Conservation (phyloP, 164 flowering plant genomes). For the Santalum album region DNA sequence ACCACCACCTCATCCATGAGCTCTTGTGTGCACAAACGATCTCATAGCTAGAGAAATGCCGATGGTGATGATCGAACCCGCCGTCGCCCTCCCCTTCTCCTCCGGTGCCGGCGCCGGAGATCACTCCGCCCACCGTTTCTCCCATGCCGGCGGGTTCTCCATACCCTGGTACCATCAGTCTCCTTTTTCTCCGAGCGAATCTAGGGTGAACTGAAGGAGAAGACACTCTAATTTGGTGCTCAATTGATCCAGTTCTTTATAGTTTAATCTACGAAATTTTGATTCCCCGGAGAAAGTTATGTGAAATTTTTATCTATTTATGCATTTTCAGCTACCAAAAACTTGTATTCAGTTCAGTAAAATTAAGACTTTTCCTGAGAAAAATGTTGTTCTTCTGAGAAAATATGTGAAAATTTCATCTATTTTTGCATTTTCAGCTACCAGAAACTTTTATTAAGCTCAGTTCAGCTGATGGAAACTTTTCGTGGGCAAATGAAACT, state of each 20-base stretch:
- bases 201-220: no score
- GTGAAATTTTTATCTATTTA: no score
- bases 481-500: background rate
- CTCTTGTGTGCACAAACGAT: no score
- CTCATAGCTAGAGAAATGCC: background rate
- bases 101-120: conserved; percentile 17
- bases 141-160: conserved; percentile 17
- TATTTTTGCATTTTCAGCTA: background rate
- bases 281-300: no score
- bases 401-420: background rate
- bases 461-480: background rate
- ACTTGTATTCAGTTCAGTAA: no score
- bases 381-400: background rate
- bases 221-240: no score
- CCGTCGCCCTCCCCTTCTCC: conserved; percentile 39
- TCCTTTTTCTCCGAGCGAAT: no score
- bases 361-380: no score
- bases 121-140: conserved; percentile 18
- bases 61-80: conserved; percentile 36
- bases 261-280: no score
- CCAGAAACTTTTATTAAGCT: background rate
- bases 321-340: no score
- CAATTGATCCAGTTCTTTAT: background rate
- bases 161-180: conserved; percentile 26
- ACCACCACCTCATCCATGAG: no score